Base-by-base conservation (phyloP, 2,329 filamentous ascomycete species). In the Fusarium setosum region DNA sequence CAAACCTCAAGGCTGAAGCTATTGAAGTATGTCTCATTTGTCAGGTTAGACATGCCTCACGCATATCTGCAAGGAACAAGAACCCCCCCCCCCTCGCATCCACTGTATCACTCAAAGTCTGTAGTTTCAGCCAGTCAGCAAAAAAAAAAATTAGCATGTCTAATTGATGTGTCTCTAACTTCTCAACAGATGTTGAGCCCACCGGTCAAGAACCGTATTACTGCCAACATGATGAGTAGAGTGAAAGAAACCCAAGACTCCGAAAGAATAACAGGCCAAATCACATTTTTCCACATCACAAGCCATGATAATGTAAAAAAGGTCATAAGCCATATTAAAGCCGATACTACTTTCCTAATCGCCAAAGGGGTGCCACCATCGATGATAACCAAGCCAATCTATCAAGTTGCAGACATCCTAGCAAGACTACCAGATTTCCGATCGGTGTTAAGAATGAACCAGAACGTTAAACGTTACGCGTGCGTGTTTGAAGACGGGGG, bases 341-440 rank as follows among this genome's bases (percentile, higher is more conserved):
- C 62, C 62, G 54, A 68, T 66, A 58, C 65, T 68, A 66, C 49
- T 67, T n/a, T 56, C 52, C 66, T 69, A 68, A 68, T 58, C 55
- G 50, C 62, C 65, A 58, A 69, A 64, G 41, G 51, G 48, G 17
- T 58, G 67, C 59, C 66, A 67, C 56, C 67, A 69, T 67, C 56
- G 51, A 53, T 32, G 62, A 55, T 35, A 45, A 44, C 61, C 53
- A 26, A 48, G 51, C 53, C 65, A 59, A 41, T 59, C 61, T 53
- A 58, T 56, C 61, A 8, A 18, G 26, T 51, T 37, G 9, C 26
- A 29, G 26, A 64, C 55, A 52, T 48, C 41, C 42, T 64, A 61
- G 42, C 64, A 10, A 50, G 38, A 57, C 48, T 34, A 24, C 26
- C 64, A 50, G 49, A 32, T n/a, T 45, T 31, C 51, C 56, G 55